phyloP scores from a whole-genome alignment of 1,139 yeast genomes.

The Suhomyces chickasaworum region DNA sequence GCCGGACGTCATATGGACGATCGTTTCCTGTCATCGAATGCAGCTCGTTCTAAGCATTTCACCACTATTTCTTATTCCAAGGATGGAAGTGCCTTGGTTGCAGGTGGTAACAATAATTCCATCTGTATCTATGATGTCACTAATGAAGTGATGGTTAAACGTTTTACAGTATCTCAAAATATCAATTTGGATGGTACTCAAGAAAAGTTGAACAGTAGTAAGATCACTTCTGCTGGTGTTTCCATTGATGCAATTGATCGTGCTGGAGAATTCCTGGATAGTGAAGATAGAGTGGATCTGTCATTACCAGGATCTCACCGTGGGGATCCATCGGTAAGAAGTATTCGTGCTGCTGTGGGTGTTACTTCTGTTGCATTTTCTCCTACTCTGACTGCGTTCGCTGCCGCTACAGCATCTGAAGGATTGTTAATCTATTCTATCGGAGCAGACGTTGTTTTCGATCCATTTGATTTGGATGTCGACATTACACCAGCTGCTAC shows the following conservation, averaged over 20 bases:
- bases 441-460: conserved; percentile 75
- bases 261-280: conserved; percentile 82
- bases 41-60: conserved; percentile 82
- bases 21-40: conserved; percentile 75
- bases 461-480: conserved; percentile 92
- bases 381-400: conserved; percentile 89
- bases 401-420: conserved; percentile 96
- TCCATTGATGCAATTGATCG: conserved; percentile 79
- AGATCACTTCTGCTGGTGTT: conserved; percentile 82
- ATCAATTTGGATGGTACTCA: conserved; percentile 91
- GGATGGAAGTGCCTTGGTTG: conserved; percentile 84
- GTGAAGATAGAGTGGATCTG: conserved; percentile 77
- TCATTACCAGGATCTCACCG: conserved; percentile 85
- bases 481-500: conserved; percentile 88
- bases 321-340: conserved; percentile 85
- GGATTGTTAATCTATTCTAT: conserved; percentile 84
- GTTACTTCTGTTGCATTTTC: conserved; percentile 79
- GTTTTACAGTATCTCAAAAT: conserved; percentile 83
- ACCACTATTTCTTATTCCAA: conserved; percentile 81
- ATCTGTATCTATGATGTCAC: conserved; percentile 88
- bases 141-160: conserved; percentile 79
- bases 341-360: conserved; percentile 72
- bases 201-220: conserved; percentile 73
- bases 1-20: conserved; percentile 88
- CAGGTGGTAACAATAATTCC: conserved; percentile 92